A percentile compares a stretch with the other conserved stretches of the same genome.
These are phyloP conservation scores for Closterium sp. DNA, from an alignment of 139 green algal species.

Conservation along the genomic window DNA sequence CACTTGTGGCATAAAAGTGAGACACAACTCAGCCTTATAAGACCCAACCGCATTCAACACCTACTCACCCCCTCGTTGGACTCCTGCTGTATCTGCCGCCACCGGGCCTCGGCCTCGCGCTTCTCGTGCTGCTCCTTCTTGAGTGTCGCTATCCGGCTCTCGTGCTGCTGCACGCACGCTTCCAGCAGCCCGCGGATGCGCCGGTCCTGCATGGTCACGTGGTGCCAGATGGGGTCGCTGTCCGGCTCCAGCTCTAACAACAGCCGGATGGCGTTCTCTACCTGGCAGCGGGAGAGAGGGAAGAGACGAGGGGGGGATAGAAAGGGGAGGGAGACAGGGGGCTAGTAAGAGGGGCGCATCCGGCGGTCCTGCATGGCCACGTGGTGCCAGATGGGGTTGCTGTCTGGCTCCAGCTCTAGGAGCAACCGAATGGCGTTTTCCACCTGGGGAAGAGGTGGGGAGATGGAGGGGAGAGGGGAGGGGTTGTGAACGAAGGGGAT, in stretches of 20 bases:
- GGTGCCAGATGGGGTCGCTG: slow-evolving; percentile 45
- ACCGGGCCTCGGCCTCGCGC: neutral
- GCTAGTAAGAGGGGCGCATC: neutral
- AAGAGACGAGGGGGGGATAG: neutral
- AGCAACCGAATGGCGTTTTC: neutral
- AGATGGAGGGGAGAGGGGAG: neutral
- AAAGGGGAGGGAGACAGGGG: too few species aligned
- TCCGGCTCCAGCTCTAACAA: slow-evolving; percentile 45
- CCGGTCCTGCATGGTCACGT: slow-evolving; percentile 40
- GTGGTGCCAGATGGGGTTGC: slow-evolving; percentile 44
- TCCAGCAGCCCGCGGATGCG: slow-evolving; percentile 44
- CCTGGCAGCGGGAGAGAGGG: neutral
- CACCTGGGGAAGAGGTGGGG: neutral
- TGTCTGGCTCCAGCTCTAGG: slow-evolving; percentile 35
- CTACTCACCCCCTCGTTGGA: neutral
- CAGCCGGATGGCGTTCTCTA: slow-evolving; percentile 38
- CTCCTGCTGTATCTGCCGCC: slow-evolving; percentile 31
- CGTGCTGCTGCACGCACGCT: slow-evolving; percentile 25
- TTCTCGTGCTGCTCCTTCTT: slow-evolving; percentile 20
- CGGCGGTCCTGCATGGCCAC: slow-evolving; percentile 40
- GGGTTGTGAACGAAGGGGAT: neutral
- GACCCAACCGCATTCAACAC: neutral
- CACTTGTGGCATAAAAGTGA: too few species aligned
- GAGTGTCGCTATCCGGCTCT: slow-evolving; percentile 21
- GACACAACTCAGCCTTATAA: neutral